Percentiles rank a stretch among this genome's conserved stretches.
Evolutionary conservation across 441 rosid species (phyloP).

Genomic region (Metrosideros polymorpha): DNA sequence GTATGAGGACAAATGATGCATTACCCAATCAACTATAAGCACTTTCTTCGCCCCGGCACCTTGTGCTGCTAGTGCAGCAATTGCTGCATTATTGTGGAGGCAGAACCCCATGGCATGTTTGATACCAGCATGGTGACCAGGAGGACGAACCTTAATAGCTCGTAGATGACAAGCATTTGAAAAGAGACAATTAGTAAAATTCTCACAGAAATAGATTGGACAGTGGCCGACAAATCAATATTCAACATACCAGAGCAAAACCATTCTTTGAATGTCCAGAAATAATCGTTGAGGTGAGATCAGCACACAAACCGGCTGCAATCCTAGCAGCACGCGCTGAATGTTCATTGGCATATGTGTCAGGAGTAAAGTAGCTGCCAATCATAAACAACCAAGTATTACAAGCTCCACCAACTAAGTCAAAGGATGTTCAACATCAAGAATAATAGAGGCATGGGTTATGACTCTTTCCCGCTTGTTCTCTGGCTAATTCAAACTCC

Average conservation of each 20-base stretch:
- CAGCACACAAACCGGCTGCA: conserved; percentile 99
- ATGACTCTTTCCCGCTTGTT: not conserved
- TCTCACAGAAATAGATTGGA: not conserved
- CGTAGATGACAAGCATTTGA: not conserved
- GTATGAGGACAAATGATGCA: not conserved
- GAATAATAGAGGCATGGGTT: not conserved
- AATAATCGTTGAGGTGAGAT: conserved; percentile 80
- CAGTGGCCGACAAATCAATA: not conserved
- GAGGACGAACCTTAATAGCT: conserved; percentile 79
- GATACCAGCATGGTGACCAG: conserved; percentile 98
- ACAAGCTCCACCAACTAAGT: not conserved
- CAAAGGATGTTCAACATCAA: not conserved
- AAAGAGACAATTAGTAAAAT: not conserved
- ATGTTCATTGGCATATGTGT: conserved; percentile 95
- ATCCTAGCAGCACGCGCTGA: conserved; percentile 97
- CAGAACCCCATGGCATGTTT: conserved; percentile 95
- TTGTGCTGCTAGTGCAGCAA: conserved; percentile 90
- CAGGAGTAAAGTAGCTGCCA: conserved; percentile 94
- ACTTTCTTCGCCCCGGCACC: conserved; percentile 92
- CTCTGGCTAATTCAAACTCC: not conserved
- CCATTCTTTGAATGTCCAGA: conserved; percentile 81
- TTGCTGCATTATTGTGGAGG: conserved; percentile 98
- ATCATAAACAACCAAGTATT: conserved; percentile 14
- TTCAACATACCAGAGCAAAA: conserved; percentile 77
- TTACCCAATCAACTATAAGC: conserved; percentile 96